These are phyloP conservation scores for Mycena albidolilacea DNA, from an alignment of 768 basidiomycete genomes.

Conservation along the genomic window DNA sequence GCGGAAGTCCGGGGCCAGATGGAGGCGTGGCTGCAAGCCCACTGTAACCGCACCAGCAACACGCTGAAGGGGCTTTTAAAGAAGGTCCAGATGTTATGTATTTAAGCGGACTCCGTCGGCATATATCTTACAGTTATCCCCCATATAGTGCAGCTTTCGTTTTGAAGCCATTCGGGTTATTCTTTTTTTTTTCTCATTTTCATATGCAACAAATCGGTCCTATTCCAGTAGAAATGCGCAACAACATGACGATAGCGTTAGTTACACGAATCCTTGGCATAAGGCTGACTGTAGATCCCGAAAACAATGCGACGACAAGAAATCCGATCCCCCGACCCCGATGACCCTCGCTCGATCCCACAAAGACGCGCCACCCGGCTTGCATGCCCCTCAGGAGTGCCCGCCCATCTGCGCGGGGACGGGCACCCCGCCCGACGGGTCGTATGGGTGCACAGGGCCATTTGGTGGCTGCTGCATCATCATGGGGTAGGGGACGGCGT, in stretches of 20 bases:
- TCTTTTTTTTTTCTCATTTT: not conserved
- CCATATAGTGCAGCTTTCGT: not conserved
- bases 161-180: not conserved
- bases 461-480: constrained; percentile 90
- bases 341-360: constrained; percentile 27
- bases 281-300: constrained; percentile 42
- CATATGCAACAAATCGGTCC: constrained; percentile 38
- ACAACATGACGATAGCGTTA: constrained; percentile 50
- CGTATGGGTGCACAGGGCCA: constrained; percentile 81
- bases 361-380: constrained; percentile 12
- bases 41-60: constrained; percentile 88
- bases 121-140: constrained; percentile 23
- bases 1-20: constrained; percentile 79
- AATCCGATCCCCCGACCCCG: constrained; percentile 36
- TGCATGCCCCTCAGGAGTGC: constrained; percentile 64
- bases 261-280: constrained; percentile 42
- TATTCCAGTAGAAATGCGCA: constrained; percentile 41
- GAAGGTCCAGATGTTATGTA: constrained; percentile 79
- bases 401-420: constrained; percentile 85
- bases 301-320: constrained; percentile 47
- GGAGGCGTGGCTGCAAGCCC: constrained; percentile 88
- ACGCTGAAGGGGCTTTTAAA: constrained; percentile 87
- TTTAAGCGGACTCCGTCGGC: constrained; percentile 15
- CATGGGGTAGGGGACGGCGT: constrained; percentile 91
- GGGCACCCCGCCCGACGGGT: constrained; percentile 62